Evolutionary conservation across 768 basidiomycete species (phyloP), one percentile per base, ranked within the genome.

Genomic region (Atractiella rhizophila): DNA sequence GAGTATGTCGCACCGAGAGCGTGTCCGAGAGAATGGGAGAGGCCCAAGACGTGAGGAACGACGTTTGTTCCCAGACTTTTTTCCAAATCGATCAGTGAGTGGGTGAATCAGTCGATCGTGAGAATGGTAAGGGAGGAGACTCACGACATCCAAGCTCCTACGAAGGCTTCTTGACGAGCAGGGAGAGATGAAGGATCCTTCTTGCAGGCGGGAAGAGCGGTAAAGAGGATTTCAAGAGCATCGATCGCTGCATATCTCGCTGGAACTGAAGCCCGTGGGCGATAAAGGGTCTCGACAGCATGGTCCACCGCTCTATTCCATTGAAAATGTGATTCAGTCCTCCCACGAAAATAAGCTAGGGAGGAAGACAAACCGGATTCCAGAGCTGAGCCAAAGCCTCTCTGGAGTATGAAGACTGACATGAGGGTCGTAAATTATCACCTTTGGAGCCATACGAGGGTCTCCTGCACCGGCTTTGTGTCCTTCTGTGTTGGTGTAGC

Each of bases 301-400:
- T 81, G 78, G 56, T 82, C 78, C 15, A 81, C 60, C 2, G 79
- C 42, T 25, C n/a, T n/a, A n/a, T n/a, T n/a, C n/a, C n/a, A n/a
- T n/a, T n/a, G n/a, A n/a, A n/a, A n/a, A n/a, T n/a, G n/a, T n/a
- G n/a, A n/a, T n/a, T n/a, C n/a, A n/a, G n/a, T n/a, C n/a, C n/a
- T n/a, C n/a, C n/a, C n/a, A n/a, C n/a, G n/a, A n/a, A n/a, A n/a
- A n/a, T n/a, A n/a, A n/a, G n/a, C n/a, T n/a, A n/a, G n/a, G n/a
- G n/a, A n/a, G n/a, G n/a, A n/a, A n/a, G n/a, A n/a, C n/a, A n/a
- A n/a, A n/a, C n/a, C 46, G 69, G 40, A 82, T 65, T 6, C 77
- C 79, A 7, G 76, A 76, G 15, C 77, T 79, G 28, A 80, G 56
- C 78, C 77, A 80, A 31, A 80, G 64, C 35, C 69, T 64, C 44